Percentiles rank a stretch among this genome's conserved stretches.
These are phyloP conservation scores for Coprinopsis cinerea DNA, from an alignment of 768 basidiomycete species.

Conservation along the genomic window DNA sequence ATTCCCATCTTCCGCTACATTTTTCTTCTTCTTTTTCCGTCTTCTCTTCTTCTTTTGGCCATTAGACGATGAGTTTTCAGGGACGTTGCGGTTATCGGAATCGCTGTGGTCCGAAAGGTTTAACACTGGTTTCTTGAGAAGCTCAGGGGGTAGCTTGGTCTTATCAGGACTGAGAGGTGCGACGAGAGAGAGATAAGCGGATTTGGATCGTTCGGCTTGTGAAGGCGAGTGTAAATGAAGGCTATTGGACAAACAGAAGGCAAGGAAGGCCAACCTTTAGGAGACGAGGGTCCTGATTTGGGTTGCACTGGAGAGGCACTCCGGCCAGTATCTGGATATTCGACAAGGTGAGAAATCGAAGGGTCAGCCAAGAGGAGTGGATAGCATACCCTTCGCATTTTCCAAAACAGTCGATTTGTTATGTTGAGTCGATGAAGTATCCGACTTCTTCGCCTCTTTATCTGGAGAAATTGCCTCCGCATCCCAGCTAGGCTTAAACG, in stretches of 20 bases:
- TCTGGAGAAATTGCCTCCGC: neutral
- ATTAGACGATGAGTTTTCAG: constrained; percentile 15
- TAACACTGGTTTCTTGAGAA: constrained; percentile 39
- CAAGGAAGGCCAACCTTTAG: no score
- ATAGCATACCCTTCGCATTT: no score
- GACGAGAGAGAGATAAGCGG: neutral
- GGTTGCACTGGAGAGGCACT: no score
- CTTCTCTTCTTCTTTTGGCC: constrained; percentile 48
- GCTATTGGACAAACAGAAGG: no score
- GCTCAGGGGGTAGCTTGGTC: constrained; percentile 16
- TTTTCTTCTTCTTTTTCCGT: constrained; percentile 50
- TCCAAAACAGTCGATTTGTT: no score
- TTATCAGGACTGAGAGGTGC: neutral
- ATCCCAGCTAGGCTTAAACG: neutral
- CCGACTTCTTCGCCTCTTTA: neutral
- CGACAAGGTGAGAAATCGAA: no score
- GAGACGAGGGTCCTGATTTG: no score
- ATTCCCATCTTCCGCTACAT: constrained; percentile 26
- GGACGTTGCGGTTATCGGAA: constrained; percentile 17
- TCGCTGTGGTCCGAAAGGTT: constrained; percentile 41
- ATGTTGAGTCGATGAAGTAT: no score
- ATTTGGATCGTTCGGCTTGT: neutral
- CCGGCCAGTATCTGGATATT: no score
- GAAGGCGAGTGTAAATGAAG: neutral
- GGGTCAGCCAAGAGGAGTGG: no score